phyloP scores from a whole-genome alignment of 2,329 filamentous ascomycete genomes.

The Piedraia hortae region DNA sequence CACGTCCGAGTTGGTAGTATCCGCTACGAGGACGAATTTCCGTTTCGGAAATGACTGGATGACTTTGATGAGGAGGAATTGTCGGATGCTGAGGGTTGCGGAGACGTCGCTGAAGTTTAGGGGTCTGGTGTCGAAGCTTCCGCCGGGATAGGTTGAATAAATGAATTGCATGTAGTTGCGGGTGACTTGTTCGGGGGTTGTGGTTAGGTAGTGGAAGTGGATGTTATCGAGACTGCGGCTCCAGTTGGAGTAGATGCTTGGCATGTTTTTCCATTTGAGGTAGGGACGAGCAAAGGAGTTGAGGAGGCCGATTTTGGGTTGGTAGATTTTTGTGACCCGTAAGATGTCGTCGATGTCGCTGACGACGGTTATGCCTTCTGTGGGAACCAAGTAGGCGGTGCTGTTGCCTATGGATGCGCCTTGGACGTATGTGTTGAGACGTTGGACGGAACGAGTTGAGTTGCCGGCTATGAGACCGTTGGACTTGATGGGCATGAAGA shows the following conservation, averaged over 20 bases:
- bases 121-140: conserved; percentile 50
- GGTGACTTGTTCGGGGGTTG: conserved; percentile 51
- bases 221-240: conserved; percentile 33
- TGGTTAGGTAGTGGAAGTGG: conserved; percentile 63
- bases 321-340: conserved; percentile 54
- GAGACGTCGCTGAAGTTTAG: conserved; percentile 52
- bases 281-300: conserved; percentile 52
- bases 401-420: conserved; percentile 39
- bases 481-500: conserved; percentile 35
- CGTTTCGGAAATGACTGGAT: conserved; percentile 49
- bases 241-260: conserved; percentile 52
- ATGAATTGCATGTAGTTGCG: conserved; percentile 58
- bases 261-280: conserved; percentile 52
- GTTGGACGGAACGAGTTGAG: conserved; percentile 34
- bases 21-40: conserved; percentile 49
- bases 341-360: conserved; percentile 61
- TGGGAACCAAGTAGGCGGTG: conserved; percentile 49
- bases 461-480: conserved; percentile 36
- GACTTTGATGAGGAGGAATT: conserved; percentile 39
- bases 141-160: conserved; percentile 48
- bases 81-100: conserved; percentile 45
- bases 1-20: conserved; percentile 50
- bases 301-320: conserved; percentile 43
- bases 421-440: conserved; percentile 38
- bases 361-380: conserved; percentile 40